phyloP scores from a whole-genome alignment of 2,329 filamentous ascomycete species.

The Fusarium cicatricum region DNA sequence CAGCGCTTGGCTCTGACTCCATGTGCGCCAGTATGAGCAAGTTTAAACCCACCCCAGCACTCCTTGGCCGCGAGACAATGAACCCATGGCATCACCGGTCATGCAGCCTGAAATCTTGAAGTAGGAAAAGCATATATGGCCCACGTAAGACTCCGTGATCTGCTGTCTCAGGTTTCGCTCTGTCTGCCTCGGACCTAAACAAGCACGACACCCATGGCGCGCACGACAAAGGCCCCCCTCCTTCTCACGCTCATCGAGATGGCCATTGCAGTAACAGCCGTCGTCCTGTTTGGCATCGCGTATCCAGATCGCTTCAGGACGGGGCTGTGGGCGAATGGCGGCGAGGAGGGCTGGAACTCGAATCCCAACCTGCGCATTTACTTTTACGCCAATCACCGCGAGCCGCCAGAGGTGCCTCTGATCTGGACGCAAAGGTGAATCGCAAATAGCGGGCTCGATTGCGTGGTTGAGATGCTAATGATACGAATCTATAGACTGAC shows the following conservation, averaged over 20 bases:
- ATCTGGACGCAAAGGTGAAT: conserved; percentile 42
- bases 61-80: neutral
- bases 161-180: neutral
- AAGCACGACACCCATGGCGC: conserved; percentile 17
- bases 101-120: neutral
- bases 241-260: conserved; percentile 33
- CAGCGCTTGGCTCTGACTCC: neutral
- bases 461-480: neutral
- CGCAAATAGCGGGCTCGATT: no score
- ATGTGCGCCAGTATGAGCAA: conserved; percentile 47
- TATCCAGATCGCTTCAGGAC: conserved; percentile 38
- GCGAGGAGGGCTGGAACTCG: conserved; percentile 43
- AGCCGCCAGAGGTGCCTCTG: conserved; percentile 40
- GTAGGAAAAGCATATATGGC: neutral
- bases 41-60: conserved; percentile 32
- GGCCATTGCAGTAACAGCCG: conserved; percentile 8
- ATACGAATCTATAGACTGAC: conserved; percentile 30
- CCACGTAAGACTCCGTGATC: neutral
- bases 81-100: conserved; percentile 1
- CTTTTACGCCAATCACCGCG: conserved; percentile 44
- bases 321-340: conserved; percentile 41
- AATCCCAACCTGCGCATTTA: conserved; percentile 43
- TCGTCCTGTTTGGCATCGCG: conserved; percentile 35
- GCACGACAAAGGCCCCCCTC: conserved; percentile 12
- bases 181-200: neutral